Percentiles rank a stretch among this genome's conserved stretches.
Evolutionary conservation across 345 rosid genomes (phyloP).

Genomic region (Xanthoceras sorbifolium): DNA sequence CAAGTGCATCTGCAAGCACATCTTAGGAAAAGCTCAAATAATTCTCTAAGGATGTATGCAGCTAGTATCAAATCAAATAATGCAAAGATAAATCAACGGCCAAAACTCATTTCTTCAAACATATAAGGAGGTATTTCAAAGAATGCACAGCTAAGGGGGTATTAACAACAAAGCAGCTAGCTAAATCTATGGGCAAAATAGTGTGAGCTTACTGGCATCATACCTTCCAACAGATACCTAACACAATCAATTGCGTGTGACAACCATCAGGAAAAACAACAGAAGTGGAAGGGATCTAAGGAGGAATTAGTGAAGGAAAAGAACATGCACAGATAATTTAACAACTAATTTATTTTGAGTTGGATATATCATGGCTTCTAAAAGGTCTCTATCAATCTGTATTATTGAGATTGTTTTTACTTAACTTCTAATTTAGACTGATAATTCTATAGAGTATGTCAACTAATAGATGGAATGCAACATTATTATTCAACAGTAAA

Average conservation of each 20-base stretch:
- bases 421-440: not conserved
- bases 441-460: not conserved
- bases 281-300: not conserved
- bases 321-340: not conserved
- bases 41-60: not conserved
- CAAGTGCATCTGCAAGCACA: too few species aligned
- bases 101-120: not conserved
- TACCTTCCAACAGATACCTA: not conserved
- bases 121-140: not conserved
- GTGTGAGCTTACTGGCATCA: not conserved
- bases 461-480: not conserved
- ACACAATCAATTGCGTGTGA: not conserved
- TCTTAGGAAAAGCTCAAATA: not conserved
- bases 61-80: not conserved
- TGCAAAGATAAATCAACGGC: not conserved
- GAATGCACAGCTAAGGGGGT: not conserved
- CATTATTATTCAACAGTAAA: not conserved
- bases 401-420: not conserved
- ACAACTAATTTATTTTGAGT: not conserved
- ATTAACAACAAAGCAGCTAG: not conserved
- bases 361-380: not conserved
- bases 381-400: not conserved
- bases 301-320: not conserved
- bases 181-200: not conserved
- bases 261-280: not conserved